Conservation (phyloP, 1,139 yeast genomes). For the Geotrichum histeridarum region DNA sequence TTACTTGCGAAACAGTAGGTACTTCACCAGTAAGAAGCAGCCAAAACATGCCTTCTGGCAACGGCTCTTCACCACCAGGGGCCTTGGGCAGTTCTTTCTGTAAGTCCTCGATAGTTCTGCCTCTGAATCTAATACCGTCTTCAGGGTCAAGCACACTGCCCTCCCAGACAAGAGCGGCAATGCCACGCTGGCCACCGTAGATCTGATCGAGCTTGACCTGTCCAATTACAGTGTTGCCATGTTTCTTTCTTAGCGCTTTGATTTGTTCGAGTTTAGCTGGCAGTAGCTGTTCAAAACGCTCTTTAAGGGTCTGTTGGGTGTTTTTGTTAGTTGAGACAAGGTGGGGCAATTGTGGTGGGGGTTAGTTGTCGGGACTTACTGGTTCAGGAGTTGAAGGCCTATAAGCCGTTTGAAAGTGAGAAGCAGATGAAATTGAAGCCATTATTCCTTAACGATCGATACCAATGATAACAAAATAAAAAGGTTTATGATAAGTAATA, state of each 20-base stretch:
- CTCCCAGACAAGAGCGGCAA: conserved; percentile 97
- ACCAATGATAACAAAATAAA: too few species aligned
- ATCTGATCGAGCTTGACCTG: conserved; percentile 94
- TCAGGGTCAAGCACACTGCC: conserved; percentile 97
- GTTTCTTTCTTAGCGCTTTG: conserved; percentile 79
- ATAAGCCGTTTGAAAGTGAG: not conserved
- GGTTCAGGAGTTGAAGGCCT: not conserved
- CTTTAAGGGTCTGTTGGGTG: conserved; percentile 61
- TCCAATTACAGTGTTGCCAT: conserved; percentile 86
- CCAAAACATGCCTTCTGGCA: conserved; percentile 65
- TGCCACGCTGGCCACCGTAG: conserved; percentile 99
- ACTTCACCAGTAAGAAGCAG: conserved; percentile 56
- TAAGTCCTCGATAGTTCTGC: conserved; percentile 93
- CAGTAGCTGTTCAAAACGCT: conserved; percentile 85
- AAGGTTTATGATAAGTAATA: not conserved
- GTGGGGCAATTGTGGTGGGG: not conserved
- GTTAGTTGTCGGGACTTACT: not conserved
- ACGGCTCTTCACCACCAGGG: conserved; percentile 66
- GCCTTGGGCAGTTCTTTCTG: conserved; percentile 90
- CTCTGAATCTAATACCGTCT: conserved; percentile 98
- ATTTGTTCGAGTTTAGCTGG: conserved; percentile 91
- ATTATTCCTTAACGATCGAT: not conserved
- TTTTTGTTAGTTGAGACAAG: not conserved
- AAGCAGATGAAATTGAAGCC: not conserved
- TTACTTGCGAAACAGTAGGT: conserved; percentile 53